These are phyloP conservation scores for Stemphylium vesicarium DNA, from an alignment of 2,329 filamentous ascomycete species.

Conservation along the genomic window DNA sequence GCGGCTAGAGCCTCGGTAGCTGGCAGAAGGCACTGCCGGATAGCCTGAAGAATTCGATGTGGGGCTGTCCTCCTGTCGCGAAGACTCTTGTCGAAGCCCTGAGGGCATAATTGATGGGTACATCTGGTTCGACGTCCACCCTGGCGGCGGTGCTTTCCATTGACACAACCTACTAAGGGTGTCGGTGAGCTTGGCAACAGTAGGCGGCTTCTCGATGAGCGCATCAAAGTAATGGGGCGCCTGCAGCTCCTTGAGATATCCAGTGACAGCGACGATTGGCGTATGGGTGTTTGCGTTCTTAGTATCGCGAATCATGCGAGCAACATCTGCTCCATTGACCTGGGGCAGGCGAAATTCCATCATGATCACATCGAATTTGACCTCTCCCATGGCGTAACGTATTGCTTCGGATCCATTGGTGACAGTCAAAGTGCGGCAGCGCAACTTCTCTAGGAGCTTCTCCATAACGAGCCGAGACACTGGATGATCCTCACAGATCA, in stretches of 20 bases:
- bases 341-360: slow-evolving; percentile 96
- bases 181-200: slow-evolving; percentile 86
- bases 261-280: slow-evolving; percentile 94
- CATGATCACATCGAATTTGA: slow-evolving; percentile 98
- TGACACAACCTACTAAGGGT: slow-evolving; percentile 87
- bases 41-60: slow-evolving; percentile 80
- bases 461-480: slow-evolving; percentile 99
- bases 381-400: slow-evolving; percentile 92
- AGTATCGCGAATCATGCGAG: slow-evolving; percentile 96
- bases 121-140: slow-evolving; percentile 54
- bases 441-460: slow-evolving; percentile 90
- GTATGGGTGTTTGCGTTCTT: slow-evolving; percentile 94
- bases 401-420: slow-evolving; percentile 90
- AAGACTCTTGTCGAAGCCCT: slow-evolving; percentile 68
- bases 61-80: slow-evolving; percentile 77
- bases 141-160: slow-evolving; percentile 81
- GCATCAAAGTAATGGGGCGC: slow-evolving; percentile 96
- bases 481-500: slow-evolving; percentile 97
- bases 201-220: slow-evolving; percentile 95
- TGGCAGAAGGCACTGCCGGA: slow-evolving; percentile 72
- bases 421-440: slow-evolving; percentile 91
- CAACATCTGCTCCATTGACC: slow-evolving; percentile 93
- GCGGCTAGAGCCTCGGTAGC: slow-evolving; percentile 78
- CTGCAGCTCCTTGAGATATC: slow-evolving; percentile 96
- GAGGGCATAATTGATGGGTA: slow-evolving; percentile 60